Evolutionary conservation across 83 land plant genomes (phyloP).

Genomic region (Isoetes engelmannii): DNA sequence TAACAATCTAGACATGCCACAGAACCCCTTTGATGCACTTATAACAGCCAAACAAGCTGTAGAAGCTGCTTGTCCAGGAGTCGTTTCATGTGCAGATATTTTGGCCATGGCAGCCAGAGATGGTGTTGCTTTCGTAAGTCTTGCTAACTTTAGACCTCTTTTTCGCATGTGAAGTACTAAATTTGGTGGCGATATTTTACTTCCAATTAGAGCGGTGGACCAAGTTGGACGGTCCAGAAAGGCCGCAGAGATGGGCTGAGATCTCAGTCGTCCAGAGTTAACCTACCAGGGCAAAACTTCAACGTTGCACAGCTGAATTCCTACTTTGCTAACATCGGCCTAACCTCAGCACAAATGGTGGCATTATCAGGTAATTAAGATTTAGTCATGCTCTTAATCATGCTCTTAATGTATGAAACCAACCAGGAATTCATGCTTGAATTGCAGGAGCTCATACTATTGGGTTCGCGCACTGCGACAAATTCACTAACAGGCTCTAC

Average conservation of each 20-base stretch:
- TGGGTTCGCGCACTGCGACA: slow-evolving; percentile 25
- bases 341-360: slow-evolving; percentile 32
- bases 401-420: no score
- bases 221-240: slow-evolving; percentile 28
- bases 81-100: no score
- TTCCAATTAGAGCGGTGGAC: slow-evolving; percentile 35
- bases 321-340: slow-evolving; percentile 20
- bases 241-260: slow-evolving; percentile 41
- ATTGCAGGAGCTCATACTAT: slow-evolving; percentile 27
- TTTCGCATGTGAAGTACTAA: no score
- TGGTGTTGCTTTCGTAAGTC: no score
- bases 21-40: no score
- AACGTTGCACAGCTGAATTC: slow-evolving; percentile 23
- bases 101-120: no score
- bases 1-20: no score
- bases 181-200: no score
- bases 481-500: slow-evolving; percentile 22
- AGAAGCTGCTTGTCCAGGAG: no score
- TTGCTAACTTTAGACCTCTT: no score
- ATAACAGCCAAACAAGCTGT: no score
- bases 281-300: slow-evolving; percentile 26
- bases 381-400: no score
- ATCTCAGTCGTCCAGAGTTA: slow-evolving; percentile 26
- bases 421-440: neutral
- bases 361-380: slow-evolving; percentile 29